Evolutionary conservation across 192 early-diverging fungal species (phyloP).

Genomic region (Coemansia sp.): DNA sequence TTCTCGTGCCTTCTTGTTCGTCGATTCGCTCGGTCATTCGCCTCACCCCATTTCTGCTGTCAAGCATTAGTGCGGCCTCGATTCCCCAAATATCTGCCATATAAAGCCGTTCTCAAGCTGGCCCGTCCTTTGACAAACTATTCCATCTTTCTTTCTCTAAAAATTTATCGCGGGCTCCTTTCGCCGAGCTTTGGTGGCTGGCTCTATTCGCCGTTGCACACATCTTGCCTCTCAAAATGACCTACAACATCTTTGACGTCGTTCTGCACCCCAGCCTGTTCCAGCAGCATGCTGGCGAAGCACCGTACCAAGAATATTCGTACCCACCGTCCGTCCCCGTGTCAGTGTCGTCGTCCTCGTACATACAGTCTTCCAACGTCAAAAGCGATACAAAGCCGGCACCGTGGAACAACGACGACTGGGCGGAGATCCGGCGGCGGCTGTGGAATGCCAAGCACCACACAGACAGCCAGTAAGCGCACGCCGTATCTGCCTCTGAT

Average conservation of each 20-base stretch:
- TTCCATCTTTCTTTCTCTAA: not conserved
- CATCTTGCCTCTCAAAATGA: constrained; percentile 10
- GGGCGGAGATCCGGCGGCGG: constrained; percentile 42
- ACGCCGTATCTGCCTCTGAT: not conserved
- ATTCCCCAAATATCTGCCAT: not conserved
- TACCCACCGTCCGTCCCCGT: constrained; percentile 8
- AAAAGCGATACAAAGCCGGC: not conserved
- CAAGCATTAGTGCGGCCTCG: not conserved
- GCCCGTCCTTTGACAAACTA: not conserved
- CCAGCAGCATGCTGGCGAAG: constrained; percentile 18
- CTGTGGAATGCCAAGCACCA: constrained; percentile 48
- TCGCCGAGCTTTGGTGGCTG: constrained; percentile 1
- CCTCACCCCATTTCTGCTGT: not conserved
- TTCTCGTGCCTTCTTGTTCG: constrained; percentile 1
- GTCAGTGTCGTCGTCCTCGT: constrained; percentile 6
- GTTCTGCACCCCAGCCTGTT: constrained; percentile 50
- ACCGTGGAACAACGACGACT: constrained; percentile 40
- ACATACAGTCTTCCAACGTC: not conserved
- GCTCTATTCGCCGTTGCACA: not conserved
- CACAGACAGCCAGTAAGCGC: not conserved
- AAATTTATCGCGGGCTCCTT: not conserved
- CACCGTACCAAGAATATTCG: constrained; percentile 7
- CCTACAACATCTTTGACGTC: constrained; percentile 51
- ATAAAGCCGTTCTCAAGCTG: not conserved
- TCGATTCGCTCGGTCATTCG: constrained; percentile 7